Evolutionary conservation across 768 basidiomycete species (phyloP).

Genomic region (Pleurotus djamor): DNA sequence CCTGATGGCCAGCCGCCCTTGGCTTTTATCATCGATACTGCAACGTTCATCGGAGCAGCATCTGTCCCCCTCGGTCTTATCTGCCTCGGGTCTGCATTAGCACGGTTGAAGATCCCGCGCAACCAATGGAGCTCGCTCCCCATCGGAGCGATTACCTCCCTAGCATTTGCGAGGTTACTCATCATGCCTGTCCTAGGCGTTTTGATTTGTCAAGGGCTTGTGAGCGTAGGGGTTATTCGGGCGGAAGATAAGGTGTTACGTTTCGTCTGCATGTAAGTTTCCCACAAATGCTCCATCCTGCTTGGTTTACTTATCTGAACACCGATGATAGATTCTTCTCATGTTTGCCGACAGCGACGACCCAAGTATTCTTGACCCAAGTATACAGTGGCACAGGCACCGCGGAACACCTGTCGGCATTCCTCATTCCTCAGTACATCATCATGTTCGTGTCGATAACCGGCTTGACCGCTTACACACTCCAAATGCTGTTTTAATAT

Average conservation of each 20-base stretch:
- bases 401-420: conserved; percentile 59
- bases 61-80: conserved; percentile 64
- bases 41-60: conserved; percentile 58
- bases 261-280: conserved; percentile 55
- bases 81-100: conserved; percentile 60
- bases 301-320: neutral
- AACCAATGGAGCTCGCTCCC: conserved; percentile 32
- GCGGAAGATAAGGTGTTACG: conserved; percentile 41
- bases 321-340: conserved; percentile 44
- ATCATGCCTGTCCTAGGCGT: conserved; percentile 49
- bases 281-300: no score
- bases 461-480: conserved; percentile 41
- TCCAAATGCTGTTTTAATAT: conserved; percentile 38
- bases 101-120: conserved; percentile 38
- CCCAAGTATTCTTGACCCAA: conserved; percentile 65
- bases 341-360: conserved; percentile 60
- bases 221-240: conserved; percentile 30
- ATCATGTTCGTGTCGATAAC: conserved; percentile 53
- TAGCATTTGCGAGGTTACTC: conserved; percentile 42
- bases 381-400: conserved; percentile 64
- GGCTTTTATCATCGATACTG: conserved; percentile 54
- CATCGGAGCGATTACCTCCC: conserved; percentile 34
- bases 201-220: conserved; percentile 38
- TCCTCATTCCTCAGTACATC: conserved; percentile 62
- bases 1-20: conserved; percentile 72